Conservation (phyloP, 495 filamentous ascomycete genomes). For the Aspergillus wentii region DNA sequence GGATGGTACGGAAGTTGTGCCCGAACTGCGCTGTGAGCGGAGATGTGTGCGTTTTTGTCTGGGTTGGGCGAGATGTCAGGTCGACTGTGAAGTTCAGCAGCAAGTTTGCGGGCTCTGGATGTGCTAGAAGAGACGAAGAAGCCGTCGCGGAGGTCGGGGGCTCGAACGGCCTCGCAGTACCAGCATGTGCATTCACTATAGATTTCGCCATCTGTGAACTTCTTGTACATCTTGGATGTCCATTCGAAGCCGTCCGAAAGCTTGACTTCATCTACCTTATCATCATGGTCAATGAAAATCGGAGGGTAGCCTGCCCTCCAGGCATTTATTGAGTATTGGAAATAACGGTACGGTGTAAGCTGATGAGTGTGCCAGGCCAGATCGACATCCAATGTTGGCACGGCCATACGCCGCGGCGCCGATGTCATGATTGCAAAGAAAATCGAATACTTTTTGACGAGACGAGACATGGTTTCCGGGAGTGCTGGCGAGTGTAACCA, state of each 20-base stretch:
- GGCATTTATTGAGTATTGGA: slow-evolving; percentile 38
- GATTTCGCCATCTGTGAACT: slow-evolving; percentile 50
- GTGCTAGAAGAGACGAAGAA: slow-evolving; percentile 22
- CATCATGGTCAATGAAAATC: slow-evolving; percentile 78
- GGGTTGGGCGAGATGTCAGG: slow-evolving; percentile 49
- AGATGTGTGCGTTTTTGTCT: slow-evolving; percentile 66
- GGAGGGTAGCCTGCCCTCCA: background rate
- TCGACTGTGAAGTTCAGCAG: slow-evolving; percentile 49
- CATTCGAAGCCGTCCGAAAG: slow-evolving; percentile 65
- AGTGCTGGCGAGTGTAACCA: slow-evolving; percentile 69
- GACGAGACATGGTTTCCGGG: slow-evolving; percentile 57
- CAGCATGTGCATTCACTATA: slow-evolving; percentile 87
- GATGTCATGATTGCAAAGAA: slow-evolving; percentile 63
- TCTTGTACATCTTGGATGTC: slow-evolving; percentile 67
- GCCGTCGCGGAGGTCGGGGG: slow-evolving; percentile 46
- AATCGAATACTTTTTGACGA: slow-evolving; percentile 63
- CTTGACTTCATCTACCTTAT: slow-evolving; percentile 66
- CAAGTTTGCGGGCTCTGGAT: slow-evolving; percentile 27
- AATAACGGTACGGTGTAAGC: slow-evolving; percentile 61
- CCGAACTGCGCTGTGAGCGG: slow-evolving; percentile 57
- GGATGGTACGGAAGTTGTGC: slow-evolving; percentile 3
- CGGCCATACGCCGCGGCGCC: slow-evolving; percentile 51
- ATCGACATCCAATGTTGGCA: slow-evolving; percentile 87
- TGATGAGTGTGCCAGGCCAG: slow-evolving; percentile 71
- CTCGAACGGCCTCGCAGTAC: slow-evolving; percentile 81